Percentiles rank a stretch among this genome's conserved stretches.
These are phyloP conservation scores for Mimosa bimucronata DNA, from an alignment of 306 rosid species.

Conservation along the genomic window DNA sequence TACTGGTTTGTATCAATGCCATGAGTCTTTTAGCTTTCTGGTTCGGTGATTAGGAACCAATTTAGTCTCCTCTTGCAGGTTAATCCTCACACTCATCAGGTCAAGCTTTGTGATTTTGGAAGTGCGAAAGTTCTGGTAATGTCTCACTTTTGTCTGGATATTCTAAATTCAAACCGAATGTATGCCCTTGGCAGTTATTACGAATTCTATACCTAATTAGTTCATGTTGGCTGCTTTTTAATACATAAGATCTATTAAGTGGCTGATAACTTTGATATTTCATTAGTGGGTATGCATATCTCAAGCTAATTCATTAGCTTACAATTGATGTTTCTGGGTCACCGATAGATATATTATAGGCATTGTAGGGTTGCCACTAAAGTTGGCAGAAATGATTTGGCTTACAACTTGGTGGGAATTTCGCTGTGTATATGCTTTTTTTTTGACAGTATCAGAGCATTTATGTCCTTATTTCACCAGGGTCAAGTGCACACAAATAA, in stretches of 20 bases:
- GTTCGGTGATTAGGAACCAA: conserved; percentile 9
- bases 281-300: neutral
- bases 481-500: neutral
- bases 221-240: neutral
- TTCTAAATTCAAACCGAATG: neutral
- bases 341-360: neutral
- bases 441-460: neutral
- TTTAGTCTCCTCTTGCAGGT: conserved; percentile 50
- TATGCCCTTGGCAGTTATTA: neutral
- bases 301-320: neutral
- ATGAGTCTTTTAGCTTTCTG: neutral
- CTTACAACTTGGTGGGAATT: neutral
- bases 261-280: neutral
- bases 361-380: neutral
- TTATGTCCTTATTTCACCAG: neutral
- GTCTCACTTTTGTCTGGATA: conserved; percentile 32
- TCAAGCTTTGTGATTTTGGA: conserved; percentile 58
- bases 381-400: neutral
- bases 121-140: conserved; percentile 85
- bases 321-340: neutral
- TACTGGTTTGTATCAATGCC: conserved; percentile 51
- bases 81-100: conserved; percentile 67
- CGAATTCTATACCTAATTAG: neutral
- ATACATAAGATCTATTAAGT: neutral
- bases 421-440: neutral